Percentiles rank a stretch among this genome's conserved stretches.
Conservation (phyloP, 495 filamentous ascomycete species). For the Xylaria acuta region DNA sequence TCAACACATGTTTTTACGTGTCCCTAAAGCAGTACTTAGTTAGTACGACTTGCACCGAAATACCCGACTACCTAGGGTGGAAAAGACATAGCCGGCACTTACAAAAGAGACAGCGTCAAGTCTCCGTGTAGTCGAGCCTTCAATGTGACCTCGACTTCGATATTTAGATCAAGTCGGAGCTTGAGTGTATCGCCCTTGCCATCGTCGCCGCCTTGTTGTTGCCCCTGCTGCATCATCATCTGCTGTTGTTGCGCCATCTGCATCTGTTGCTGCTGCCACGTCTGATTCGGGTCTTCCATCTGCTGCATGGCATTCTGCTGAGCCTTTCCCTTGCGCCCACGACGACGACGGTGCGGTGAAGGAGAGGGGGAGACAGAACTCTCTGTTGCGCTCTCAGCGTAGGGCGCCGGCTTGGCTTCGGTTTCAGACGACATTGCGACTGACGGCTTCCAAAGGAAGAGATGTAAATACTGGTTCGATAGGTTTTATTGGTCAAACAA, state of each 20-base stretch:
- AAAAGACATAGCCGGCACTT: constrained; percentile 43
- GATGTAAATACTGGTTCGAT: not conserved
- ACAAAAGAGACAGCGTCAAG: constrained; percentile 80
- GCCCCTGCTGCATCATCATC: constrained; percentile 33
- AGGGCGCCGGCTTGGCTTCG: constrained; percentile 24
- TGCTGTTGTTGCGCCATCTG: constrained; percentile 36
- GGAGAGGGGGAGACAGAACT: constrained; percentile 23
- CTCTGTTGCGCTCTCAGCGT: constrained; percentile 24
- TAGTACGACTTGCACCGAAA: not conserved
- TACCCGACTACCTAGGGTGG: not conserved
- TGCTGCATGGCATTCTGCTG: constrained; percentile 20
- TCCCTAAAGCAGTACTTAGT: constrained; percentile 9
- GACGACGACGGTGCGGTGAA: constrained; percentile 15
- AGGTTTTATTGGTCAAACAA: not conserved
- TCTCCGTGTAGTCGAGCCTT: constrained; percentile 89
- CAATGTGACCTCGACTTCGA: constrained; percentile 82
- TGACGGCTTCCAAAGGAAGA: not conserved
- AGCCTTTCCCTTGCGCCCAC: constrained; percentile 9
- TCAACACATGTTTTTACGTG: constrained; percentile 5
- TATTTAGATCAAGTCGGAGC: constrained; percentile 76
- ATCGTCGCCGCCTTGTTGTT: constrained; percentile 37
- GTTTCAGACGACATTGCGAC: constrained; percentile 21
- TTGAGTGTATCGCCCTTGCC: constrained; percentile 67
- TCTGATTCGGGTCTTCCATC: constrained; percentile 15
- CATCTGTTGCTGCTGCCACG: constrained; percentile 34